Percentiles rank a stretch among this genome's conserved stretches.
Evolutionary conservation across 2,329 filamentous ascomycete genomes (phyloP).

Genomic region (Cladophialophora bantiana): DNA sequence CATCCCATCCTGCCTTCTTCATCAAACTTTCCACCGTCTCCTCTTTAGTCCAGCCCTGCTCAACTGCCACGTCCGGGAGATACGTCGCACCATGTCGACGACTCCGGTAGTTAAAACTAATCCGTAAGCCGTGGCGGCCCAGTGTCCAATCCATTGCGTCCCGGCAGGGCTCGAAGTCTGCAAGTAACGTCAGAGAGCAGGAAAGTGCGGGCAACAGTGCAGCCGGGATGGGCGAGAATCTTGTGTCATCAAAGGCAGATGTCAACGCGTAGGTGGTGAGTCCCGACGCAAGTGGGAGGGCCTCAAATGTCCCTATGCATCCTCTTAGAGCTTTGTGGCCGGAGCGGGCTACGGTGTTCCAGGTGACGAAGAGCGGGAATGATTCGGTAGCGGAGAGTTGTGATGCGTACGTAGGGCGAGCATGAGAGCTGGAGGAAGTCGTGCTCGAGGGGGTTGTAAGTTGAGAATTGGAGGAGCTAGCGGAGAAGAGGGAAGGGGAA

Average conservation of each 20-base stretch:
- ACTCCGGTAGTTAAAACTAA: slow-evolving; percentile 73
- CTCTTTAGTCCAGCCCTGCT: slow-evolving; percentile 95
- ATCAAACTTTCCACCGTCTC: slow-evolving; percentile 89
- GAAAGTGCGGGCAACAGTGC: slow-evolving; percentile 57
- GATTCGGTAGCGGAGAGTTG: slow-evolving; percentile 50
- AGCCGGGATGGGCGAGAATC: slow-evolving; percentile 64
- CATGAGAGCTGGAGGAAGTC: slow-evolving; percentile 55
- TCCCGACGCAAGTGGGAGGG: slow-evolving; percentile 74
- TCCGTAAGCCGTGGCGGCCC: slow-evolving; percentile 84
- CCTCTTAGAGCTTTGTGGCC: slow-evolving; percentile 77
- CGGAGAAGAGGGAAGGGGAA: slow-evolving; percentile 50
- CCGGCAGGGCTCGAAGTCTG: slow-evolving; percentile 78
- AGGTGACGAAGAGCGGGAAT: slow-evolving; percentile 89
- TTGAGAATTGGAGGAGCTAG: slow-evolving; percentile 55
- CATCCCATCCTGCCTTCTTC: slow-evolving; percentile 92
- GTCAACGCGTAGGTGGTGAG: slow-evolving; percentile 82
- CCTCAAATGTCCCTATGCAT: slow-evolving; percentile 94
- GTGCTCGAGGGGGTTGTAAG: slow-evolving; percentile 53
- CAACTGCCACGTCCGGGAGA: slow-evolving; percentile 85
- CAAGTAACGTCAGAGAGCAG: slow-evolving; percentile 78
- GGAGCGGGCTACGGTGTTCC: slow-evolving; percentile 75
- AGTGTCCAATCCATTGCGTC: slow-evolving; percentile 84
- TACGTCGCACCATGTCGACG: slow-evolving; percentile 85
- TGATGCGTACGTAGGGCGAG: slow-evolving; percentile 50
- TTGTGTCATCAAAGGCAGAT: slow-evolving; percentile 72